Conservation (phyloP, 768 basidiomycete species). For the Mycena rebaudengoi region DNA sequence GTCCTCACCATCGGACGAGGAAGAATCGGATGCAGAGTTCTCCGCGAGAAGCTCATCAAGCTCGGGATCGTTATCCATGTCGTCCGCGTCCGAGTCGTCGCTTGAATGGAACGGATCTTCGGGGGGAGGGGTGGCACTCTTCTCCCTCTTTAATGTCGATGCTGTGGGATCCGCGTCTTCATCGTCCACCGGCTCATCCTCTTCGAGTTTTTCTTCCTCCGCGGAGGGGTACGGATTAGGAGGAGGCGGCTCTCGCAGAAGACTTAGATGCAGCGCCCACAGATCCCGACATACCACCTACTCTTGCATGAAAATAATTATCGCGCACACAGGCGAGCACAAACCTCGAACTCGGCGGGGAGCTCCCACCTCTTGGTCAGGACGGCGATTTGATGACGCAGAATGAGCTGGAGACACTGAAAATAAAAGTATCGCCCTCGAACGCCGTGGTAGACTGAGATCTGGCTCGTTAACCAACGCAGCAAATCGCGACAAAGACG, state of each 20-base stretch:
- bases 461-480: neutral
- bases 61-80: conserved; percentile 43
- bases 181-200: conserved; percentile 21
- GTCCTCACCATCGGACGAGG: conserved; percentile 46
- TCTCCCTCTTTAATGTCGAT: neutral
- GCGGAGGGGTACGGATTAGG: conserved; percentile 64
- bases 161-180: conserved; percentile 16
- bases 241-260: conserved; percentile 66
- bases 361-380: conserved; percentile 72
- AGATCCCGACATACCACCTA: conserved; percentile 80
- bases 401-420: conserved; percentile 83
- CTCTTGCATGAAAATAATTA: neutral
- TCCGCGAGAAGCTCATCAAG: conserved; percentile 51
- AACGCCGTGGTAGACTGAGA: conserved; percentile 83
- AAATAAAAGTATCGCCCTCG: conserved; percentile 83
- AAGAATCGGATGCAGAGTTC: conserved; percentile 50
- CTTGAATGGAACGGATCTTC: conserved; percentile 20
- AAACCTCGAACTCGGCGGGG: conserved; percentile 82
- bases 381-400: conserved; percentile 78
- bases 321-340: neutral
- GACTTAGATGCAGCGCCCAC: conserved; percentile 79
- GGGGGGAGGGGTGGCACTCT: neutral
- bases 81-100: conserved; percentile 33
- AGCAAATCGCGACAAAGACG: neutral
- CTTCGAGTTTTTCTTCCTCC: conserved; percentile 39